Evolutionary conservation across 352 stramenopile species (phyloP), one percentile per base, ranked within the genome.

Genomic region (Phytophthora fragariaefolia): DNA sequence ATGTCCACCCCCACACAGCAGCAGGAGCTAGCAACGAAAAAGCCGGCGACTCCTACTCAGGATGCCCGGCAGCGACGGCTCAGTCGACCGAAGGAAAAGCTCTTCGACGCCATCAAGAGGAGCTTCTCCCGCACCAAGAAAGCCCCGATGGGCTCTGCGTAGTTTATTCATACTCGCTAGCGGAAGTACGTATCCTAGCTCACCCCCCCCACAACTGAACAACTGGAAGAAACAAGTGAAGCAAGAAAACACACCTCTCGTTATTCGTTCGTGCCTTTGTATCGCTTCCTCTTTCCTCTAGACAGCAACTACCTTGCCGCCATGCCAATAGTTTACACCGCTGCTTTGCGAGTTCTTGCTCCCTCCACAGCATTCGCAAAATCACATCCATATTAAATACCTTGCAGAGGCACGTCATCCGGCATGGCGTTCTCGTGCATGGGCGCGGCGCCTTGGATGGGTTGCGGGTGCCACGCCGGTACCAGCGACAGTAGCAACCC

Each of bases 391-490:
- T 43, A 20, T 77, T 92, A 93, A 82, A 93, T 91, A 73, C 81
- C 83, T 65, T 92, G 84, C 20, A 93, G 51, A 6, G 85, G 85
- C 48, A 91, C 72, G 26, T 90, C 77, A n/a, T 92, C 76, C 5
- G 79, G 69, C 51, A 86, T 64, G 6, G 68, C 66, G 48, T 83
- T 75, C 40, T 83, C 76, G 15, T 62, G 55, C 26, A 71, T 58
- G 2, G 66, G 74, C 2, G 43, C 69, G n/a, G 38, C 65, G 12
- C 80, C 79, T 26, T 69, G 66, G 18, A 88, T 75, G 9, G 71
- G 71, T 64, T 92, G 80, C 26, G 85, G 84, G 57, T 91, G 85
- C 88, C 88, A 96, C 30, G 86, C 84, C 2, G 88, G 88, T 13
- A 93, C 83, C 13, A 96, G 71, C 30, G 85, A 94, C 15, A 94